Conservation (phyloP, 2,329 filamentous ascomycete genomes). For the Xylariaceae sp. region DNA sequence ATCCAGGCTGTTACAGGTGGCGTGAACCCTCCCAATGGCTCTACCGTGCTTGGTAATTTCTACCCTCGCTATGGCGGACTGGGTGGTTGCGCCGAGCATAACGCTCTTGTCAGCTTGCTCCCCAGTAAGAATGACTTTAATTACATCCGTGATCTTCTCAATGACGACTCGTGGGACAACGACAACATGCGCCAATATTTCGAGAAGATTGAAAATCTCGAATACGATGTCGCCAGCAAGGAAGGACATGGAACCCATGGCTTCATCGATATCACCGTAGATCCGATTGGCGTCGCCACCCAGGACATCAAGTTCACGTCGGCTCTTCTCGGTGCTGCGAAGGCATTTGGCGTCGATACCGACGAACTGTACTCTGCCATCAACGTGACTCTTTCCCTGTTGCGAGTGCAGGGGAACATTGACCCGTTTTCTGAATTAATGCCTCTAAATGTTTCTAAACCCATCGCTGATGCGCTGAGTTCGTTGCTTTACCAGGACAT, state of each 20-base stretch:
- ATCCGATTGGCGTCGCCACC: conserved; percentile 16
- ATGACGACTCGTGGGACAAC: conserved; percentile 25
- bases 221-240: conserved; percentile 36
- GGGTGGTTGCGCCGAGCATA: conserved; percentile 32
- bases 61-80: conserved; percentile 55
- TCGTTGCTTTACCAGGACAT: conserved; percentile 41
- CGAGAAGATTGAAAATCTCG: conserved; percentile 26
- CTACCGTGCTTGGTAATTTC: conserved; percentile 49
- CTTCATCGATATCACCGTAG: conserved; percentile 23
- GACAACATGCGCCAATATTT: conserved; percentile 29
- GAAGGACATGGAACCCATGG: conserved; percentile 31
- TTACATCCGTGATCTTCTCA: conserved; percentile 37
- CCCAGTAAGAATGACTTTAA: conserved; percentile 44
- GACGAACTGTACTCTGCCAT: conserved; percentile 38
- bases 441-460: conserved; percentile 18
- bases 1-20: conserved; percentile 33
- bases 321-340: conserved; percentile 20
- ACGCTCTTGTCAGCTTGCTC: conserved; percentile 35
- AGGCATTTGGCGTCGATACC: conserved; percentile 24
- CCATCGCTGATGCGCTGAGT: conserved; percentile 16
- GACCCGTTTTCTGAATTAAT: conserved; percentile 20
- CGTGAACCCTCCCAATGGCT: conserved; percentile 48
- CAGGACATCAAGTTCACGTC: conserved; percentile 24
- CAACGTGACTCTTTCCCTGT: conserved; percentile 28
- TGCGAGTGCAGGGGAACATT: not conserved